Percentiles rank a stretch among this genome's conserved stretches.
Conservation (phyloP, 1,139 yeast species). For the Magnusiomyces fungicola region DNA sequence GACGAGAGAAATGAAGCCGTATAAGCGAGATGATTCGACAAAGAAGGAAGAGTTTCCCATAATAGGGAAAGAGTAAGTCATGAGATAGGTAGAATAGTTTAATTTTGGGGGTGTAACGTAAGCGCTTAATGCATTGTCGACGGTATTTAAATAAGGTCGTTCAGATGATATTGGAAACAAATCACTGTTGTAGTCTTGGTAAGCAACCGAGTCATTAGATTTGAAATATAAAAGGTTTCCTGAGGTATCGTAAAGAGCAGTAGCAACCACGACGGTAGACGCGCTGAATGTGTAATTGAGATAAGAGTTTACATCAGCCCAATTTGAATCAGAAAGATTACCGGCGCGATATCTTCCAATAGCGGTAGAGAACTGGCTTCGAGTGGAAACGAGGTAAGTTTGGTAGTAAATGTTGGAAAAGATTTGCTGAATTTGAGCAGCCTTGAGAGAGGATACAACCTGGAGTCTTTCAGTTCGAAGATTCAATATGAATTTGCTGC, state of each 20-base stretch:
- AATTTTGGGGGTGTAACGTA: conserved; percentile 11
- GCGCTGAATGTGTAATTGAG: conserved; percentile 42
- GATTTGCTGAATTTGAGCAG: conserved; percentile 69
- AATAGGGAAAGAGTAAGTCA: conserved; percentile 64
- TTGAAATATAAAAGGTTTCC: conserved; percentile 34
- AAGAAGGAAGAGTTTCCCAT: conserved; percentile 67
- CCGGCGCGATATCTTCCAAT: conserved; percentile 65
- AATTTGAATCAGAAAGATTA: conserved; percentile 46
- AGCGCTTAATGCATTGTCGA: conserved; percentile 23
- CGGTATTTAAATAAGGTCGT: conserved; percentile 20
- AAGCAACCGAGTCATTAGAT: conserved; percentile 24
- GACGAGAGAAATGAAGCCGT: conserved; percentile 67
- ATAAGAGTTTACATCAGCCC: conserved; percentile 41
- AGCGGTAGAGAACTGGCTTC: conserved; percentile 54
- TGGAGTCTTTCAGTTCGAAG: conserved; percentile 64
- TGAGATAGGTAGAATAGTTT: conserved; percentile 28
- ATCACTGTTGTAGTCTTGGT: conserved; percentile 2
- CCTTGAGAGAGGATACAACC: conserved; percentile 73
- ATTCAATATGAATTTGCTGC: conserved; percentile 53
- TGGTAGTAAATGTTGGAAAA: conserved; percentile 61
- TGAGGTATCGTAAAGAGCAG: conserved; percentile 56
- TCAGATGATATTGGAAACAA: conserved; percentile 8
- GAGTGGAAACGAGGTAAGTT: conserved; percentile 56
- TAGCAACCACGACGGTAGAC: conserved; percentile 47
- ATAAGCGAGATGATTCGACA: conserved; percentile 47